These are phyloP conservation scores for Amanita fuliginea DNA, from an alignment of 768 basidiomycete species.

Conservation along the genomic window DNA sequence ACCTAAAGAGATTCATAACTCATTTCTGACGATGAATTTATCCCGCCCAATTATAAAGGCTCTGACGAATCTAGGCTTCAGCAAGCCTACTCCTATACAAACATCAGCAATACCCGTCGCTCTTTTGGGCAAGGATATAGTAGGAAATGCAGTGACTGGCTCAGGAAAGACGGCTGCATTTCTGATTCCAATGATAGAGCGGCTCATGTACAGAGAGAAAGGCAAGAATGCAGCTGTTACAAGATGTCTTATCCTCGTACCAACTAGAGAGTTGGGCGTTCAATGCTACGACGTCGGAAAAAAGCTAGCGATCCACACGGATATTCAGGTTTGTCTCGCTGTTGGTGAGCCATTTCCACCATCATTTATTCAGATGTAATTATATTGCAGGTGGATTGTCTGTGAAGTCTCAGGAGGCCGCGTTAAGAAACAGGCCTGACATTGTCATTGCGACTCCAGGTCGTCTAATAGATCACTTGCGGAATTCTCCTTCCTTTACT, in stretches of 20 bases:
- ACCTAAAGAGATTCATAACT: slow-evolving; percentile 46
- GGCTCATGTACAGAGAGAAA: slow-evolving; percentile 84
- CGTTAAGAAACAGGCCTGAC: slow-evolving; percentile 81
- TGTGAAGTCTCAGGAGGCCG: slow-evolving; percentile 81
- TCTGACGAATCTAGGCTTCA: slow-evolving; percentile 70
- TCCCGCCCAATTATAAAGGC: slow-evolving; percentile 92
- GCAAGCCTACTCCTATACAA: slow-evolving; percentile 91
- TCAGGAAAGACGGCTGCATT: slow-evolving; percentile 99
- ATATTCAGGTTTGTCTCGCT: slow-evolving; percentile 83
- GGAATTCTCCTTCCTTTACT: slow-evolving; percentile 88
- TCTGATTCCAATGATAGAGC: slow-evolving; percentile 87
- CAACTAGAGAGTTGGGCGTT: slow-evolving; percentile 91
- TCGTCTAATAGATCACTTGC: slow-evolving; percentile 94
- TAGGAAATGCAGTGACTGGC: slow-evolving; percentile 93
- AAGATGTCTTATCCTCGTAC: slow-evolving; percentile 85
- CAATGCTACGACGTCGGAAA: slow-evolving; percentile 91
- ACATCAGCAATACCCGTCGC: slow-evolving; percentile 90
- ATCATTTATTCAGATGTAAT: not conserved
- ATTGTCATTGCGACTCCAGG: slow-evolving; percentile 95
- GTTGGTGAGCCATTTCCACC: slow-evolving; percentile 53
- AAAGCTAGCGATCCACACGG: slow-evolving; percentile 77
- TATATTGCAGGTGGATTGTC: slow-evolving; percentile 70
- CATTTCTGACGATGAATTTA: slow-evolving; percentile 90
- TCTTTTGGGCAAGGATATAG: slow-evolving; percentile 89
- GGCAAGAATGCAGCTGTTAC: slow-evolving; percentile 80